These are phyloP conservation scores for Aspergillus aculeatinus DNA, from an alignment of 2,329 filamentous ascomycete species.

Conservation along the genomic window DNA sequence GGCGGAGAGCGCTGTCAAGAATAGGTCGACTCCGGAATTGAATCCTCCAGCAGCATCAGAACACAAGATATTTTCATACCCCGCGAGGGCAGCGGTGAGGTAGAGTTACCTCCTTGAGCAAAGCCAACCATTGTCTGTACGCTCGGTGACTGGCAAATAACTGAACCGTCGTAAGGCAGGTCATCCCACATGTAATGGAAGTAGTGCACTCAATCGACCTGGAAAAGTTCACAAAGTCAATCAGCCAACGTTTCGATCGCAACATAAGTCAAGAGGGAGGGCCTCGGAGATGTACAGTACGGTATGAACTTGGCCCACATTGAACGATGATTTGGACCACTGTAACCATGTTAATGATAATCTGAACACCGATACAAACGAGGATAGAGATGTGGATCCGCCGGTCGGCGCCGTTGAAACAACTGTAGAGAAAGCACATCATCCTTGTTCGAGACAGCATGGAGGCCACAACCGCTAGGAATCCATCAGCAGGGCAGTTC, in stretches of 20 bases:
- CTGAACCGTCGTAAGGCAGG: constrained; percentile 34
- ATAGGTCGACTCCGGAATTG: constrained; percentile 37
- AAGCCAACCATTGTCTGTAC: constrained; percentile 39
- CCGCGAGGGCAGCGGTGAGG: not conserved
- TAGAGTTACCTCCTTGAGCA: constrained; percentile 33
- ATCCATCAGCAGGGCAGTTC: not conserved
- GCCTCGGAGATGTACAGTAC: constrained; percentile 14
- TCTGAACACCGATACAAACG: constrained; percentile 32
- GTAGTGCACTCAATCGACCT: constrained; percentile 32
- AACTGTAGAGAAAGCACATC: constrained; percentile 39
- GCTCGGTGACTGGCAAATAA: constrained; percentile 32
- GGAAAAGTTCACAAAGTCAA: not conserved
- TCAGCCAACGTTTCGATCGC: no score
- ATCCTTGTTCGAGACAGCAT: constrained; percentile 39
- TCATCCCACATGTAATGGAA: constrained; percentile 43
- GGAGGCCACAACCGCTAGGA: constrained; percentile 31
- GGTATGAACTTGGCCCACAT: constrained; percentile 37
- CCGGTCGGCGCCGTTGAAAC: constrained; percentile 32
- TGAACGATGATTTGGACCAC: constrained; percentile 38
- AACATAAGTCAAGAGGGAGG: not conserved
- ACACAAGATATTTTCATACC: not conserved
- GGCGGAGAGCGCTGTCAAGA: constrained; percentile 31
- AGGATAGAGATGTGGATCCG: constrained; percentile 33
- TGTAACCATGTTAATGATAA: constrained; percentile 34
- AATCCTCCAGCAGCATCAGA: constrained; percentile 24